A percentile compares a stretch with the other conserved stretches of the same genome.
Evolutionary conservation across 495 filamentous ascomycete species (phyloP).

Genomic region (Lineolata rhizophorae): DNA sequence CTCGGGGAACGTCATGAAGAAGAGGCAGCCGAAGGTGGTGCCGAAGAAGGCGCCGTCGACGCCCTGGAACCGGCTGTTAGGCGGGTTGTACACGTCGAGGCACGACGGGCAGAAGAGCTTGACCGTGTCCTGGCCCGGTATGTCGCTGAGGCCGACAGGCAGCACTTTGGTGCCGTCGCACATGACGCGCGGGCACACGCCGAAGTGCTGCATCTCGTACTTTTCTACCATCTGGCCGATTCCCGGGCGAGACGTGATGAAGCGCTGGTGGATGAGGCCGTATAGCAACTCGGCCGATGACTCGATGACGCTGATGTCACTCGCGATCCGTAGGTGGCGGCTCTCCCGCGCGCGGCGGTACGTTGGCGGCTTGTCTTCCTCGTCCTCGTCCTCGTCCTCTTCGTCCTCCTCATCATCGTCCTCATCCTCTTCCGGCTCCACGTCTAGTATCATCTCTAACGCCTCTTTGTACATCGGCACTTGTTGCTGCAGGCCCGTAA

Average conservation of each 20-base stretch:
- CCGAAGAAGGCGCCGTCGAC: slow-evolving; percentile 99
- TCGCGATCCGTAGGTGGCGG: slow-evolving; percentile 68
- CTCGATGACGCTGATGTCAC: slow-evolving; percentile 85
- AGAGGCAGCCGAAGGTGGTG: slow-evolving; percentile 81
- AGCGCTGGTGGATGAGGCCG: slow-evolving; percentile 93
- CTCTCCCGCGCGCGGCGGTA: slow-evolving; percentile 34
- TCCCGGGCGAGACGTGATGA: slow-evolving; percentile 89
- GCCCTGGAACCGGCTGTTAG: slow-evolving; percentile 89
- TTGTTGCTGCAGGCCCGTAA: slow-evolving; percentile 83
- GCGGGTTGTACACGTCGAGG: slow-evolving; percentile 90
- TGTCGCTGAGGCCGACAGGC: slow-evolving; percentile 81
- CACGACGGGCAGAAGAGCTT: slow-evolving; percentile 96
- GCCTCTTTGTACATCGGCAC: slow-evolving; percentile 99
- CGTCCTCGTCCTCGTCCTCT: slow-evolving; percentile 48
- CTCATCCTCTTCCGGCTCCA: slow-evolving; percentile 85
- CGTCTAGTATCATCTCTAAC: slow-evolving; percentile 90
- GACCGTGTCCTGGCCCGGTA: slow-evolving; percentile 88
- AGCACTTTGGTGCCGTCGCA: slow-evolving; percentile 75
- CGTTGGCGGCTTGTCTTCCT: slow-evolving; percentile 1
- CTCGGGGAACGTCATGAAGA: slow-evolving; percentile 96
- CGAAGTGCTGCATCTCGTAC: slow-evolving; percentile 90
- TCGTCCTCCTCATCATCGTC: slow-evolving; percentile 55
- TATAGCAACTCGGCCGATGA: slow-evolving; percentile 93
- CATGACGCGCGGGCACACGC: slow-evolving; percentile 71
- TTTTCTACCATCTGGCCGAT: slow-evolving; percentile 99